These are phyloP conservation scores for Lachnellula subtilissima DNA, from an alignment of 2,329 filamentous ascomycete genomes.

Conservation along the genomic window DNA sequence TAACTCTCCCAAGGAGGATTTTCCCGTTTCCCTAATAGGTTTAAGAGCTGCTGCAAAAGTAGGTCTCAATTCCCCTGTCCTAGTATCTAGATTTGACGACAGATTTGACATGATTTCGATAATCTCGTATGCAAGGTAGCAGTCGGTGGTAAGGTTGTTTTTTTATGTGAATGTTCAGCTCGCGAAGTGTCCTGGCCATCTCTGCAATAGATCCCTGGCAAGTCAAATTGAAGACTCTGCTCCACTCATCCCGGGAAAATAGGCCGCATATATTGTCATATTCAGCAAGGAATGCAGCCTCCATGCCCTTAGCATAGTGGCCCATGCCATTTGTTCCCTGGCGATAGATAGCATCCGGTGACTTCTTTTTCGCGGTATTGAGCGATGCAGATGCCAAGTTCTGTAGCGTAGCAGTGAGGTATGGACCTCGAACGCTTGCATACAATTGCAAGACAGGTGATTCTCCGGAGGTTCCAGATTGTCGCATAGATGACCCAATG, in stretches of 20 bases:
- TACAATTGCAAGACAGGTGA: conserved; percentile 78
- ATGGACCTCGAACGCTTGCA: conserved; percentile 78
- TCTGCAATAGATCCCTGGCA: conserved; percentile 75
- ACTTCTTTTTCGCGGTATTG: conserved; percentile 75
- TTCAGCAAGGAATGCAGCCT: conserved; percentile 81
- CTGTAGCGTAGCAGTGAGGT: conserved; percentile 74
- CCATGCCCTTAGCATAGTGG: conserved; percentile 81
- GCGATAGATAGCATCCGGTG: conserved; percentile 75
- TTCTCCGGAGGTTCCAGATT: conserved; percentile 45
- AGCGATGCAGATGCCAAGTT: conserved; percentile 85
- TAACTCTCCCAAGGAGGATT: conserved; percentile 75
- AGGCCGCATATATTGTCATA: conserved; percentile 86
- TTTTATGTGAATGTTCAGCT: conserved; percentile 87
- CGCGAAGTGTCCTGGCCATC: conserved; percentile 77
- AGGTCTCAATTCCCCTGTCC: conserved; percentile 80
- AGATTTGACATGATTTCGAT: conserved; percentile 82
- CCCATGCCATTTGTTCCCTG: conserved; percentile 87
- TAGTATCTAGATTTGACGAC: conserved; percentile 72
- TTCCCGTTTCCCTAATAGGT: conserved; percentile 87
- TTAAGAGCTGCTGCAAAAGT: conserved; percentile 80
- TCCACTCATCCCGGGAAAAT: conserved; percentile 82
- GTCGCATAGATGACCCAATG: conserved; percentile 58
- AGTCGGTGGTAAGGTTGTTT: conserved; percentile 80
- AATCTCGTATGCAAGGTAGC: conserved; percentile 91
- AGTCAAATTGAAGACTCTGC: conserved; percentile 70